Conservation (phyloP, 768 basidiomycete species). For the Mycena alexandri region DNA sequence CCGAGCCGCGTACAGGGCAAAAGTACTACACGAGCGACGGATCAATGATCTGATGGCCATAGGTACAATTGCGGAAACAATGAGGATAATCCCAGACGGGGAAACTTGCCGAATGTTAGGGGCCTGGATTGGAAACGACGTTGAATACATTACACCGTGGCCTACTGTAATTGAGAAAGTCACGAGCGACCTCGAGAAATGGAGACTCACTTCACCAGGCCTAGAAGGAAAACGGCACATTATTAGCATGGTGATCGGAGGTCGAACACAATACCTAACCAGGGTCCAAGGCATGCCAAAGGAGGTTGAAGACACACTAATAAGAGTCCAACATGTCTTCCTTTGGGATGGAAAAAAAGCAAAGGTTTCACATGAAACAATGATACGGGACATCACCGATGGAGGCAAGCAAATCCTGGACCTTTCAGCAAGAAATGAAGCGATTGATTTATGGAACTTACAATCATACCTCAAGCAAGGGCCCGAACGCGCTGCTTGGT, state of each 20-base stretch:
- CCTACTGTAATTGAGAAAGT: conserved; percentile 19
- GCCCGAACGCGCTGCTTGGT: not conserved
- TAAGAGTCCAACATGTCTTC: conserved; percentile 4
- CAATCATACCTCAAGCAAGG: conserved; percentile 6
- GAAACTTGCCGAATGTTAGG: conserved; percentile 12
- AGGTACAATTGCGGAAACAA: no score
- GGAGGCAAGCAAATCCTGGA: conserved; percentile 21
- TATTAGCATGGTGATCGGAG: conserved; percentile 38
- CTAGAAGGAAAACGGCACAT: conserved; percentile 37
- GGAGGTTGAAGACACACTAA: conserved; percentile 20
- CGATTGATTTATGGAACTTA: conserved; percentile 12
- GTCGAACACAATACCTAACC: conserved; percentile 43
- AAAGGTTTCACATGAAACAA: not conserved
- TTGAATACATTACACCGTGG: conserved; percentile 21
- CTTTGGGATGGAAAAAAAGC: not conserved
- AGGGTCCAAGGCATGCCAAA: conserved; percentile 45
- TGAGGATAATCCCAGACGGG: not conserved
- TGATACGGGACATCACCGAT: not conserved
- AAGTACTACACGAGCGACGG: no score
- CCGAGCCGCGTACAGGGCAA: no score
- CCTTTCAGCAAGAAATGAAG: conserved; percentile 9
- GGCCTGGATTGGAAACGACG: conserved; percentile 17
- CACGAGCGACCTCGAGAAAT: conserved; percentile 6
- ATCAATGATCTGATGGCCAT: no score
- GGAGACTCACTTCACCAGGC: conserved; percentile 21